Evolutionary conservation across 129 eudicot genomes (phyloP), one percentile per base, ranked within the genome.

Genomic region (Flaveria bidentis): DNA sequence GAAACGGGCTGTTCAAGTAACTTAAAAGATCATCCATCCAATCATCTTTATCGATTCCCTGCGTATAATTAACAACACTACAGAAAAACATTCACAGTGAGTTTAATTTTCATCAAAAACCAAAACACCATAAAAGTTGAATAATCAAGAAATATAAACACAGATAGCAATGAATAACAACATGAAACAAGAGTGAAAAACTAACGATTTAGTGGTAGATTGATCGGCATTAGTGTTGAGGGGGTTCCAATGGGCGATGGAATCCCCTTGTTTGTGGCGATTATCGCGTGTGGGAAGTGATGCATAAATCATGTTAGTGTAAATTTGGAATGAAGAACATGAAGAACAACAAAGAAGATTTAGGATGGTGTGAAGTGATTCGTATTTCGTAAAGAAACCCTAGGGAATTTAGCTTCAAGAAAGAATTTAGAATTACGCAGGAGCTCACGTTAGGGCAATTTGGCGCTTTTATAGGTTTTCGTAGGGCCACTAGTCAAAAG

Each of bases 401-500:
- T 66, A 66, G 51, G 1, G 39, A 33, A 33, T 33, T 33, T 33
- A 6, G 7, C 6, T 33, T 33, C 6, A 33, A 33, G 39, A 33
- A 33, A 33, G 39, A 33, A 33, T 4, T 33, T 4, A 33, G 39
- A 33, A 33, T 4, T 33, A 33, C 39, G 7, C 5, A 4, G 39
- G 39, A 33, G 39, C 39, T 33, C 33, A 12, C 5, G 0, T 26
- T 13, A 8, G 61, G 61, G 22, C 57, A n/a, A n/a, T 55, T n/a
- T 55, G 15, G 39, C 67, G 67, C 3, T 61, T 61, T 61, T 61
- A 61, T 61, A 61, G 67, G 67, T 61, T 61, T 61, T 25, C 39
- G 41, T 61, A 26, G 67, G 67, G 41, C 14, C 67, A 13, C 41
- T 25, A 5, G 42, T 61, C 67, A 25, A 11, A 26, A 2, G 9